Evolutionary conservation across 1,284 basidiomycete species (phyloP), one percentile per base, ranked within the genome.

Genomic region (Cystobasidium slooffiae): DNA sequence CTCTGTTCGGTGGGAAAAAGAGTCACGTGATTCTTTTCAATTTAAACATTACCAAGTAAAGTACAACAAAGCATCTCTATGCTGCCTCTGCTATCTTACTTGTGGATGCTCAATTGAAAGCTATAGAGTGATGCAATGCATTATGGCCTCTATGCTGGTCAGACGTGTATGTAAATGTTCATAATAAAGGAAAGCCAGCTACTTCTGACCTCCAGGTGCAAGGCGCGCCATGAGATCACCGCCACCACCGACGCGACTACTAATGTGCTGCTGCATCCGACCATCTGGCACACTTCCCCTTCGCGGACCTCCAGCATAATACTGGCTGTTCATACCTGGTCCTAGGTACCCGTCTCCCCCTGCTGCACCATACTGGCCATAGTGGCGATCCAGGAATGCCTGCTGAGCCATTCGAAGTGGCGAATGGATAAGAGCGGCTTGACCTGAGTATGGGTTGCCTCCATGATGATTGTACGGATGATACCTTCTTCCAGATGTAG

Each of bases 371-470:
- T 58, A 62, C 49, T 70, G 58, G 31, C 44, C 55, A 70, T 70
- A 70, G 59, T 70, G 56, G 31, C 41, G 46, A 3, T 70, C 68
- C 9, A 70, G 31, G 46, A 70, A 70, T 39, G 68, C 68, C 46
- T 70, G 56, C 47, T 70, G 68, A 12, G 68, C 68, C 52, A 58
- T 55, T 10, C 68, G 56, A 37, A 70, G 68, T 20, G 68, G 68
- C 43, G 68, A 70, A 20, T 70, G 20, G 44, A 61, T 61, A 4
- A 43, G 4, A 3, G 59, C 44, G 16, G 59, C 20, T 61, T 61
- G 59, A 24, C 44, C 41, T 37, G 59, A 46, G 18, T 43, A 24
- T 44, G 39, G 59, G 44, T 46, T 61, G n/a, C 53, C 53, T 56
- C 18, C 59, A 61, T 61, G 31, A 5, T 31, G 1, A 31, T 31